Base-by-base conservation (phyloP, 768 basidiomycete species). In the Serendipita vermifera region DNA sequence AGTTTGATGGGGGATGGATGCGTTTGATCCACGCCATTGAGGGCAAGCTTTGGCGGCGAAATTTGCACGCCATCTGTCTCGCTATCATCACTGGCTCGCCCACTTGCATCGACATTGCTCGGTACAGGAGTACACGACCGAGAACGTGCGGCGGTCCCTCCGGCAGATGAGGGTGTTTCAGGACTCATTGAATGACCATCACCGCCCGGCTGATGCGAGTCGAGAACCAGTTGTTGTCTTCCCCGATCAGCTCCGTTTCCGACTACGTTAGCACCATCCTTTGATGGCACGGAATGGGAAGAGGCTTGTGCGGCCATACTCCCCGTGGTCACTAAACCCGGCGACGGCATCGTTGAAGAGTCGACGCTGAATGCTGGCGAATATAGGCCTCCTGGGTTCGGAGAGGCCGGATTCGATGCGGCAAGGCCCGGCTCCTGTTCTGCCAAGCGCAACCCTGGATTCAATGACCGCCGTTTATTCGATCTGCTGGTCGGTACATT, bases 381-480 rank as follows among this genome's bases (percentile, higher is more conserved):
- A 27, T 51, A 51, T 2, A 51, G 24, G 29, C 32, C 46, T 31
- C 24, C n/a, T 13, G 7, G 9, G 17, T 22, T 51, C n/a, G 46
- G 46, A 27, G 46, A 51, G 29, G n/a, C 5, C 15, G 5, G 2
- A 7, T 26, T 22, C 7, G 24, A 9, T 29, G 39, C 27, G 39
- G 46, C 26, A 27, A 29, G n/a, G 27, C 9, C 22, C 26, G 22
- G 24, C 5, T 14, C 33, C 6, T 51, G 64, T 54, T 67, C 62
- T 55, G 67, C 71, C 58, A 77, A 68, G 5, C 71, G 63, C 39
- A 75, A 64, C 3, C 65, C 72, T 1, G 81, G 80, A 56, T 78
- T 80, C 59, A 81, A 80, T 3, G 80, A 80, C 20, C 74, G 68
- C 11, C 80, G 69, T 40, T 72, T 75, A 24, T 75, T 76, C 0